Conservation (phyloP, 257 asterid genomes). For the Plantago ovata region DNA sequence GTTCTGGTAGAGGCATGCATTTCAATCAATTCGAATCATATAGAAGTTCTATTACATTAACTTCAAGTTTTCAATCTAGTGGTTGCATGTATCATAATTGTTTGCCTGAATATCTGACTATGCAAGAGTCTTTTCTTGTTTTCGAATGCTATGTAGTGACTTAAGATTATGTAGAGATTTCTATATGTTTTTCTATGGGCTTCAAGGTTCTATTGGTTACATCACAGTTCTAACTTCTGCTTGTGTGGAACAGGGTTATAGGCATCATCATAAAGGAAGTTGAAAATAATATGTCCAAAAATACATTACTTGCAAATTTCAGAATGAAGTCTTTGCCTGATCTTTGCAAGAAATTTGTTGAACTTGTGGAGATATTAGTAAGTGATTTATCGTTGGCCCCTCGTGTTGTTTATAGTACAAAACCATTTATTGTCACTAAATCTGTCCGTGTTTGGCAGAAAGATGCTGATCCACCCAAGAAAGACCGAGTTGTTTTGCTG, state of each 20-base stretch:
- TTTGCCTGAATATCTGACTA: background rate
- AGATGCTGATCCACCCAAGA: slow-evolving; percentile 68
- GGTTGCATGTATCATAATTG: background rate
- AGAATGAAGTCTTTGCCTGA: slow-evolving; percentile 75
- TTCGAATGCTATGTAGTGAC: slow-evolving; percentile 11
- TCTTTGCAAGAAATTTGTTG: slow-evolving; percentile 75
- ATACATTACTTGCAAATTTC: slow-evolving; percentile 72
- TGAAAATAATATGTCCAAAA: slow-evolving; percentile 61
- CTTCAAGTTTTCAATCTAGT: background rate
- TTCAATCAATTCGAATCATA: background rate
- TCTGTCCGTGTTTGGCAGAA: slow-evolving; percentile 46
- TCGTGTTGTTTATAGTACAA: slow-evolving; percentile 7
- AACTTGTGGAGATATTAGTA: slow-evolving; percentile 88
- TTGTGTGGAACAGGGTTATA: slow-evolving; percentile 55
- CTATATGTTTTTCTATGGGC: background rate
- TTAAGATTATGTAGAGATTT: background rate
- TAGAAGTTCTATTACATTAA: background rate
- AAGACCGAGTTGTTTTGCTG: slow-evolving; percentile 71
- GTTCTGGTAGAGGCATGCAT: background rate
- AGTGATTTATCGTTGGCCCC: slow-evolving; percentile 27
- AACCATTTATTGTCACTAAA: slow-evolving; percentile 7
- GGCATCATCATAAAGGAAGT: slow-evolving; percentile 76
- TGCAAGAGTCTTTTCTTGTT: background rate
- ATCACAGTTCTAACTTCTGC: slow-evolving; percentile 26
- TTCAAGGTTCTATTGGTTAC: slow-evolving; percentile 2